phyloP scores from a whole-genome alignment of 202 grass and related monocot genomes.

The Sporobolus alterniflorus region DNA sequence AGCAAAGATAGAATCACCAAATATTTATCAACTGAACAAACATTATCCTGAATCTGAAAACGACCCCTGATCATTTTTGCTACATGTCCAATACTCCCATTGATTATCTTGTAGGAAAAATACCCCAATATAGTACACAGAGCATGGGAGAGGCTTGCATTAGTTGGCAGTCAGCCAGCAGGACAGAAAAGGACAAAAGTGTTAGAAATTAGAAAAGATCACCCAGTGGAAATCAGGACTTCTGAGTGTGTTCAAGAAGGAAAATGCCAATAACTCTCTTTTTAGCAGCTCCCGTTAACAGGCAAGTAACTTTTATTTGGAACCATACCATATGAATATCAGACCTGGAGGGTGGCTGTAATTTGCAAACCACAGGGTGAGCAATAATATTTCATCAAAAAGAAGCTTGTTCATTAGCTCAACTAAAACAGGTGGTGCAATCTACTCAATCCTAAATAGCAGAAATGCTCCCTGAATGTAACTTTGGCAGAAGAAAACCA shows the following conservation, averaged over 20 bases:
- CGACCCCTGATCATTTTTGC: background rate
- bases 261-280: constrained; percentile 11
- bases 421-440: background rate
- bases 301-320: background rate
- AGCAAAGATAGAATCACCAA: too few species aligned
- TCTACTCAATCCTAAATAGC: background rate
- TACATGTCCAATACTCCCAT: background rate
- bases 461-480: constrained; percentile 17
- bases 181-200: background rate
- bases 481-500: constrained; percentile 19
- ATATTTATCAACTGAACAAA: background rate
- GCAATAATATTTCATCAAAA: background rate
- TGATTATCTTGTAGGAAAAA: background rate
- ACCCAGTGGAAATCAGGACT: background rate
- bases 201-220: background rate
- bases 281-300: background rate
- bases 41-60: constrained; percentile 4
- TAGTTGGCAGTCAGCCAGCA: constrained; percentile 13
- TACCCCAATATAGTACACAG: background rate
- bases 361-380: background rate
- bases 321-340: background rate
- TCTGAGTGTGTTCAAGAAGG: constrained; percentile 20
- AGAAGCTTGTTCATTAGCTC: background rate
- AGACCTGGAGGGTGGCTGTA: background rate
- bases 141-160: background rate